Conservation (phyloP, 371 early-diverging fungal species). For the Actinomucor elegans region DNA sequence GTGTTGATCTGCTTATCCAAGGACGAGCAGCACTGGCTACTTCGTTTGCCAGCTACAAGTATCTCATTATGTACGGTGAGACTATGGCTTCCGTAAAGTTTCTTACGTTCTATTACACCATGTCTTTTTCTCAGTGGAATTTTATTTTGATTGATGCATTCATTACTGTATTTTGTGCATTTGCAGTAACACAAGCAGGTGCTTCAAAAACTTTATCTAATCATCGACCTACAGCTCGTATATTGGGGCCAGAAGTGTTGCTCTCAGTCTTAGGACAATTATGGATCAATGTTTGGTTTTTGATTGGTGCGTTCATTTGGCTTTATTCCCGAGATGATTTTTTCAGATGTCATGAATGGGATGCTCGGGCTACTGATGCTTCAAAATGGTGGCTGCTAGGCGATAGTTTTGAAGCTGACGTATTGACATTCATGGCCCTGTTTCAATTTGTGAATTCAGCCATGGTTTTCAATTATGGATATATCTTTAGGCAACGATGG, state of each 20-base stretch:
- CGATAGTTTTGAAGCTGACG: slow-evolving; percentile 73
- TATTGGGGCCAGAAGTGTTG: slow-evolving; percentile 71
- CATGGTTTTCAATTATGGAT: slow-evolving; percentile 67
- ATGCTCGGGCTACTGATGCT: slow-evolving; percentile 56
- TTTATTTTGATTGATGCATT: slow-evolving; percentile 78
- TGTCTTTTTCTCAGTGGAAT: slow-evolving; percentile 57
- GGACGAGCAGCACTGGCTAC: slow-evolving; percentile 75
- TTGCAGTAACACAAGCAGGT: slow-evolving; percentile 64
- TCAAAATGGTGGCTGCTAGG: slow-evolving; percentile 79
- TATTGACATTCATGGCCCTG: slow-evolving; percentile 55
- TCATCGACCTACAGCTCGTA: slow-evolving; percentile 71
- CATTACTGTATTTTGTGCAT: slow-evolving; percentile 61
- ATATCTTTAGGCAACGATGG: slow-evolving; percentile 57
- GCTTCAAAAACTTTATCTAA: slow-evolving; percentile 54
- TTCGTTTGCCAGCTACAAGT: slow-evolving; percentile 78
- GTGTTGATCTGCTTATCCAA: slow-evolving; percentile 69
- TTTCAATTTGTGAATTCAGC: slow-evolving; percentile 66
- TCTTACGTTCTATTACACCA: slow-evolving; percentile 55
- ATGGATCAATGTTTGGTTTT: slow-evolving; percentile 64
- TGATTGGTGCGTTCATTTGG: slow-evolving; percentile 47
- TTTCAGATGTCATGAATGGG: slow-evolving; percentile 74
- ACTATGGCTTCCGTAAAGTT: slow-evolving; percentile 64
- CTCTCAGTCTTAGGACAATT: slow-evolving; percentile 64
- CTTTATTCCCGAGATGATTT: slow-evolving; percentile 63
- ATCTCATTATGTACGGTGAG: slow-evolving; percentile 74